Evolutionary conservation across 2,329 filamentous ascomycete genomes (phyloP), one percentile per base, ranked within the genome.

Genomic region (Cordyceps cicadae): DNA sequence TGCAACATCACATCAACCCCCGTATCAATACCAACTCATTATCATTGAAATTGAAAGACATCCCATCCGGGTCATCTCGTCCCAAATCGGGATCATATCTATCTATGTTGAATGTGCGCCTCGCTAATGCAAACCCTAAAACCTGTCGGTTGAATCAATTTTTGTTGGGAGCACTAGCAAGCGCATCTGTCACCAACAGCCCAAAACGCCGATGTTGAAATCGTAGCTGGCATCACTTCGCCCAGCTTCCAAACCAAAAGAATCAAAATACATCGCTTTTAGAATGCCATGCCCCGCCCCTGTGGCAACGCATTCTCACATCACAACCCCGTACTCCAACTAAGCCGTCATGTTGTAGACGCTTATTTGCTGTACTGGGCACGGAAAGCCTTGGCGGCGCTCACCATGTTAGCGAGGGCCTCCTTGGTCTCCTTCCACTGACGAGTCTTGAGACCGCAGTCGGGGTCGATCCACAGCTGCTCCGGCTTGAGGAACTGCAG

Each of bases 341-440:
- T 11, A 59, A 53, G 46, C 55, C 37, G 49, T 39, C 49, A 45
- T 62, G 41, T 41, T 53, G 59, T 63, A 64, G 61, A 65, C 62
- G 65, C 69, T 77, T 82, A 81, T 78, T 88, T 86, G 75, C 85
- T 75, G 80, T 95, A 88, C 85, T 96, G 92, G 78, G 87, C 78
- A 76, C 94, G 93, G 92, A 87, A 97, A 84, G 81, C 88, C 86
- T 97, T 97, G 83, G 94, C 93, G 62, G 94, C 94, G 76, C 93
- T 92, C 79, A 99, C 93, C 91, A 99, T 89, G 87, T 97, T 96
- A 81, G 81, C 81, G 74, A 99, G 81, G 62, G 93, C 90, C 74
- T 91, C 91, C 88, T 97, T 97, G 78, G 92, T 96, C 87, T 99
- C 93, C 78, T 89, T 86, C 93, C 94, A 97, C 82, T 96, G 89